phyloP scores from a whole-genome alignment of 192 early-diverging fungal species.

The Coemansia sp. region DNA sequence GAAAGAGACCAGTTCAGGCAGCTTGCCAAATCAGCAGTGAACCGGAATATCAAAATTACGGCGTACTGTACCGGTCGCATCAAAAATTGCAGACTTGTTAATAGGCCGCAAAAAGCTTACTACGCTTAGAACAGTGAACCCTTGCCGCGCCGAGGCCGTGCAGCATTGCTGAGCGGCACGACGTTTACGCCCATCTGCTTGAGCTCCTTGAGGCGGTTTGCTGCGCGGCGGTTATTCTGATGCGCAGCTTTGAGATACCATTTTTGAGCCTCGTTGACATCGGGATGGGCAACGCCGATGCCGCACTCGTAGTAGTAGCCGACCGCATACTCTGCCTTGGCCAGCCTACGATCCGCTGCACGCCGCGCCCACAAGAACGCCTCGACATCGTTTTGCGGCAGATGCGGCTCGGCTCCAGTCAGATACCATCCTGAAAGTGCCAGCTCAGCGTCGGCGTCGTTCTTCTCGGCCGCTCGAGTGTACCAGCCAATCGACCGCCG shows the following conservation, averaged over 20 bases:
- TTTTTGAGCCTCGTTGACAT: constrained; percentile 76
- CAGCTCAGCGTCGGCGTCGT: constrained; percentile 86
- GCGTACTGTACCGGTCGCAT: too few relatives aligned
- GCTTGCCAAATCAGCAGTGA: too few relatives aligned
- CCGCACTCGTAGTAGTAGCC: constrained; percentile 93
- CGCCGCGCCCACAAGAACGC: constrained; percentile 98
- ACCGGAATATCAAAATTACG: too few relatives aligned
- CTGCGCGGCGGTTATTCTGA: constrained; percentile 81
- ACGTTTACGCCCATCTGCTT: constrained; percentile 61
- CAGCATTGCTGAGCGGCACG: constrained; percentile 1
- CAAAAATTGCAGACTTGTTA: too few relatives aligned
- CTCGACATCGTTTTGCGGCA: constrained; percentile 88
- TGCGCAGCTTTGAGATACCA: constrained; percentile 90
- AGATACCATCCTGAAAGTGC: constrained; percentile 98
- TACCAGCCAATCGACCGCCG: constrained; percentile 95
- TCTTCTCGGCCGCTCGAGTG: constrained; percentile 87
- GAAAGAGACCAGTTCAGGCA: too few relatives aligned
- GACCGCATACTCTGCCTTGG: constrained; percentile 96
- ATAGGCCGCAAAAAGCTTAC: neutral
- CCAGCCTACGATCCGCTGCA: constrained; percentile 90
- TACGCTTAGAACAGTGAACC: constrained; percentile 35
- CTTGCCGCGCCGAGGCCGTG: constrained; percentile 47
- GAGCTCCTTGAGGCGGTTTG: constrained; percentile 79
- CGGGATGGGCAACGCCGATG: constrained; percentile 70
- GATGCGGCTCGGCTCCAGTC: constrained; percentile 85